phyloP scores from a whole-genome alignment of 345 rosid species.

The Limnanthes douglasii region DNA sequence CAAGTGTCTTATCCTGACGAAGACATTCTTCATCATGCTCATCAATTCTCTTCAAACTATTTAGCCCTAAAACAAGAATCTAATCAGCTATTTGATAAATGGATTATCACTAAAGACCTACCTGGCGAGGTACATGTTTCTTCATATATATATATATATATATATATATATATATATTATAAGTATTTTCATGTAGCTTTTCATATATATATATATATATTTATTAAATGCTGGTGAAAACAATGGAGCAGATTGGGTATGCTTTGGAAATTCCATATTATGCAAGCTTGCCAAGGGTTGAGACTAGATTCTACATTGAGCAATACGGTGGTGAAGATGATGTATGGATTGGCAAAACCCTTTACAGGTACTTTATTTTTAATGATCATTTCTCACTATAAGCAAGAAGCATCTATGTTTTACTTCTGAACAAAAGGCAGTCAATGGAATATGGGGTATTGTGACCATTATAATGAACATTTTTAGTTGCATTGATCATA shows the following conservation, averaged over 20 bases:
- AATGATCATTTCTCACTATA: no score
- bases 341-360: conserved; percentile 95
- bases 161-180: no score
- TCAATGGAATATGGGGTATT: no score
- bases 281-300: conserved; percentile 75
- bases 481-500: no score
- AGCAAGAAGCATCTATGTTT: no score
- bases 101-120: conserved; percentile 88
- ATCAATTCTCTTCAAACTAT: conserved; percentile 30
- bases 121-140: conserved; percentile 65
- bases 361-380: conserved; percentile 48
- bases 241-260: conserved; percentile 34
- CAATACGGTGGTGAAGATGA: conserved; percentile 92
- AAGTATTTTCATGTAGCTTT: no score
- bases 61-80: conserved; percentile 38
- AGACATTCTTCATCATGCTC: conserved; percentile 50
- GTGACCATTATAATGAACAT: no score
- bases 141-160: no score
- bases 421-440: no score
- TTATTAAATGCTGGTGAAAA: no score
- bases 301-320: conserved; percentile 72
- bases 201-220: no score
- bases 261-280: conserved; percentile 79
- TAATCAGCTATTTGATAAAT: conserved; percentile 57
- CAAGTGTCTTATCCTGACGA: conserved; percentile 64